A percentile compares a stretch with the other conserved stretches of the same genome.
Conservation (phyloP, 148 eudicot species). For the Linanthus parryae region DNA sequence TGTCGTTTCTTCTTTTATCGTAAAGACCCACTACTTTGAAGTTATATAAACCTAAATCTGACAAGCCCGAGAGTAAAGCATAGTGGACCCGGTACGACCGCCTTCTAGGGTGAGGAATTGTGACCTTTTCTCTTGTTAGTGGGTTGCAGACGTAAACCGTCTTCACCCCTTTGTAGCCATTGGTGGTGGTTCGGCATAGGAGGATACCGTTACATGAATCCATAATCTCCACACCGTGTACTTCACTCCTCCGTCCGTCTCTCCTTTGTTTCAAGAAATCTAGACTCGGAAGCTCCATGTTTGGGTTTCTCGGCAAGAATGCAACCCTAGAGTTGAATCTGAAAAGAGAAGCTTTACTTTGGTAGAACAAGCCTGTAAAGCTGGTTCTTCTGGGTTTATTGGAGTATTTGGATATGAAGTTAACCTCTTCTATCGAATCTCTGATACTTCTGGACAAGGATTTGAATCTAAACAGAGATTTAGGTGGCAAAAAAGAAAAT, state of each 20-base stretch:
- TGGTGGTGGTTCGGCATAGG: constrained; percentile 1
- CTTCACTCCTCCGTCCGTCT: no score
- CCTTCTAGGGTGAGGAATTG: neutral
- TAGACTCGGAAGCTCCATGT: neutral
- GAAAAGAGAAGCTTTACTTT: no score
- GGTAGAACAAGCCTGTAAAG: neutral
- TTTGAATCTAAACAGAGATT: constrained; percentile 1
- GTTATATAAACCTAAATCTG: neutral
- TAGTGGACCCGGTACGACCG: neutral
- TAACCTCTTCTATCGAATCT: neutral
- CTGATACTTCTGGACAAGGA: neutral
- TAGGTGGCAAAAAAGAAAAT: neutral
- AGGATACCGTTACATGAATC: constrained; percentile 13
- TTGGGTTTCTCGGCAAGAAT: neutral
- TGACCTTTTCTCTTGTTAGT: constrained; percentile 5
- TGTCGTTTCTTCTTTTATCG: neutral
- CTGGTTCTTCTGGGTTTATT: neutral
- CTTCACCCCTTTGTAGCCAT: neutral
- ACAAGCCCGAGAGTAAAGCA: constrained; percentile 4
- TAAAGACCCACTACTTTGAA: constrained; percentile 3
- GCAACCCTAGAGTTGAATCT: no score
- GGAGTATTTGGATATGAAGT: neutral
- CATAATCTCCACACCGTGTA: neutral
- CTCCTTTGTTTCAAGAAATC: neutral
- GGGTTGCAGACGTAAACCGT: constrained; percentile 11